phyloP scores from a whole-genome alignment of 805 yeast genomes.

The Saccharomycopsis fermentans region DNA sequence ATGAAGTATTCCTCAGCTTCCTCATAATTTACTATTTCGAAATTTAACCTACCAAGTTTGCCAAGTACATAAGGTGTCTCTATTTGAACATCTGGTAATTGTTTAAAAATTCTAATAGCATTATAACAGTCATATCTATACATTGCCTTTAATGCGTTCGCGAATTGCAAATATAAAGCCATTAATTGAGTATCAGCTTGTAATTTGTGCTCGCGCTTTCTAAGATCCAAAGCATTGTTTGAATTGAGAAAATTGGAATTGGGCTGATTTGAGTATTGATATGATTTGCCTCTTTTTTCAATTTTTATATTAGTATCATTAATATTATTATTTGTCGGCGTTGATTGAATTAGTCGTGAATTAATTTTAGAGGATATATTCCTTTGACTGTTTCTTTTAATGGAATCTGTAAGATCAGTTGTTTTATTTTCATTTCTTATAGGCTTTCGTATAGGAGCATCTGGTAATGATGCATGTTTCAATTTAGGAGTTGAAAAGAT shows the following conservation, averaged over 20 bases:
- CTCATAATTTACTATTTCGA: slow-evolving; percentile 78
- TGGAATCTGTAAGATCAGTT: slow-evolving; percentile 18
- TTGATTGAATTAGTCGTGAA: slow-evolving; percentile 37
- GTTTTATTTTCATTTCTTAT: slow-evolving; percentile 22
- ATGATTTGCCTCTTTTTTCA: slow-evolving; percentile 20
- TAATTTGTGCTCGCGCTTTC: slow-evolving; percentile 14
- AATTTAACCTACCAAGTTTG: slow-evolving; percentile 70
- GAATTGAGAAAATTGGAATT: slow-evolving; percentile 6
- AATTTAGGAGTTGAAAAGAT: slow-evolving; percentile 35
- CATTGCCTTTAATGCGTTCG: slow-evolving; percentile 51
- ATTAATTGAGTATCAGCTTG: slow-evolving; percentile 34
- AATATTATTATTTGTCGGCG: slow-evolving; percentile 12
- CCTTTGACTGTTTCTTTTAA: slow-evolving; percentile 22
- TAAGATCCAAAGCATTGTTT: slow-evolving; percentile 7
- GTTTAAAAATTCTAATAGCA: slow-evolving; percentile 60
- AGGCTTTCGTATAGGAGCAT: slow-evolving; percentile 32
- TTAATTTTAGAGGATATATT: slow-evolving; percentile 36
- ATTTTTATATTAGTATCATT: slow-evolving; percentile 1
- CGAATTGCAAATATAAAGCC: slow-evolving; percentile 42
- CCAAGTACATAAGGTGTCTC: slow-evolving; percentile 81
- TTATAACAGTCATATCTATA: slow-evolving; percentile 64
- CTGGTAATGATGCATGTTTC: slow-evolving; percentile 28
- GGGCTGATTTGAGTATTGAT: slow-evolving; percentile 19
- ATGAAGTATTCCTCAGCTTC: slow-evolving; percentile 58
- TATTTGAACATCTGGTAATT: slow-evolving; percentile 52